Conservation (phyloP, 2,329 filamentous ascomycete genomes). For the Trichoderma lentiforme region DNA sequence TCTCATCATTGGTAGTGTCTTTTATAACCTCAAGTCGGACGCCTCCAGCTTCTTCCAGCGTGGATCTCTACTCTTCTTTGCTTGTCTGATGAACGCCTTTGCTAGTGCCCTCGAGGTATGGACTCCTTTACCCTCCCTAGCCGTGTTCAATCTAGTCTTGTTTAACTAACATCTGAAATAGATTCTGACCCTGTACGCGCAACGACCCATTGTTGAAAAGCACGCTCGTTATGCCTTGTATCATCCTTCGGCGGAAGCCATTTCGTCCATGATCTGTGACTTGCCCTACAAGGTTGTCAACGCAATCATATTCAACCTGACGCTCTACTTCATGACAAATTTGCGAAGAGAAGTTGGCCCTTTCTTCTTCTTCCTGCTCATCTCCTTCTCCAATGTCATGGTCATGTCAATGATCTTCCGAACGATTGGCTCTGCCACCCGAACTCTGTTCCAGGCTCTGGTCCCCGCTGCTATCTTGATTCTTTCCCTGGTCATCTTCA, state of each 20-base stretch:
- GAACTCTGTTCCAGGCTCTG: constrained; percentile 64
- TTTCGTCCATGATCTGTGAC: constrained; percentile 81
- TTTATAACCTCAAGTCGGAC: constrained; percentile 67
- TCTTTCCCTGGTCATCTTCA: constrained; percentile 65
- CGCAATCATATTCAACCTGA: constrained; percentile 71
- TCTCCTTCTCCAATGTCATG: constrained; percentile 69
- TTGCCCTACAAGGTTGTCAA: constrained; percentile 76
- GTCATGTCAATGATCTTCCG: constrained; percentile 86
- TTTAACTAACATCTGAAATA: constrained; percentile 28
- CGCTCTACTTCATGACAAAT: constrained; percentile 84
- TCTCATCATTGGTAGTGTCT: constrained; percentile 75
- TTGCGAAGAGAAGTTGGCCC: constrained; percentile 68
- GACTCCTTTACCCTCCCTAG: neutral
- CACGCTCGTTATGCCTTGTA: constrained; percentile 84
- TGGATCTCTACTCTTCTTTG: constrained; percentile 81
- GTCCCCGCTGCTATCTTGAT: constrained; percentile 60
- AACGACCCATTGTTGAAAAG: constrained; percentile 90
- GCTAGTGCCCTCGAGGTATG: constrained; percentile 69
- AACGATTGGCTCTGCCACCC: constrained; percentile 71
- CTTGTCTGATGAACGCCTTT: constrained; percentile 82
- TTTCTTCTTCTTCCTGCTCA: constrained; percentile 83
- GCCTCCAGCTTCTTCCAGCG: constrained; percentile 74
- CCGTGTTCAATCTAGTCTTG: neutral
- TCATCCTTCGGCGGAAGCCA: constrained; percentile 84
- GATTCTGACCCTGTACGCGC: constrained; percentile 81